Base-by-base conservation (phyloP, 2,329 filamentous ascomycete species). In the Geosmithia morbida region DNA sequence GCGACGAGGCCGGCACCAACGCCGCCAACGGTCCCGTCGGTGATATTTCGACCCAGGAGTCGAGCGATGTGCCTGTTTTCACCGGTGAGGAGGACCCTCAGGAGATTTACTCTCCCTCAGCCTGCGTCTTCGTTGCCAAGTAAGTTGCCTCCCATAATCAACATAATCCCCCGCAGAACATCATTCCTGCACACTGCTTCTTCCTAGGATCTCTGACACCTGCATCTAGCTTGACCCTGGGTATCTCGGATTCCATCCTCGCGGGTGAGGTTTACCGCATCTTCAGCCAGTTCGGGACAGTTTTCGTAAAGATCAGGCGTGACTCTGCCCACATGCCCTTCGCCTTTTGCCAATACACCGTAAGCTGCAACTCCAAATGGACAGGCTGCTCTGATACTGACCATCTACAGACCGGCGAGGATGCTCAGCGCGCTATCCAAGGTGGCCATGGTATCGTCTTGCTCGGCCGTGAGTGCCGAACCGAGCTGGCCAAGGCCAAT, bases 241-340 rank as follows among this genome's bases (percentile, higher is more conserved):
- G n/a, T n/a, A n/a, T n/a, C n/a, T n/a, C n/a, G n/a, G n/a, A n/a
- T n/a, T n/a, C n/a, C n/a, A n/a, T n/a, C n/a, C n/a, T n/a, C n/a
- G n/a, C n/a, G n/a, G n/a, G n/a, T n/a, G 72, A 70, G 40, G 68
- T 83, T 3, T 74, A 69, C 3, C 61, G 66, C 7, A 60, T 65
- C 17, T 82, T 83, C 57, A 62, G 65, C 17, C 56, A 64, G 16
- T 81, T 66, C 53, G 79, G 79, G 6, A 66, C 64, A 0, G 74
- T 78, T 20, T 82, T 69, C 51, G 72, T 81, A 51, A 82, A 83
- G 64, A 78, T 83, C 49, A 74, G 76, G 39, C 73, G 79, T 17
- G 78, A 82, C 53, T 51, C 49, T 11, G n/a, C 39, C 14, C 66
- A 73, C 40, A 80, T 82, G 74, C 79, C 79, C 0, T 80, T 77